Conservation (phyloP, 1,284 basidiomycete species). For the Mrakiaceae sp. region DNA sequence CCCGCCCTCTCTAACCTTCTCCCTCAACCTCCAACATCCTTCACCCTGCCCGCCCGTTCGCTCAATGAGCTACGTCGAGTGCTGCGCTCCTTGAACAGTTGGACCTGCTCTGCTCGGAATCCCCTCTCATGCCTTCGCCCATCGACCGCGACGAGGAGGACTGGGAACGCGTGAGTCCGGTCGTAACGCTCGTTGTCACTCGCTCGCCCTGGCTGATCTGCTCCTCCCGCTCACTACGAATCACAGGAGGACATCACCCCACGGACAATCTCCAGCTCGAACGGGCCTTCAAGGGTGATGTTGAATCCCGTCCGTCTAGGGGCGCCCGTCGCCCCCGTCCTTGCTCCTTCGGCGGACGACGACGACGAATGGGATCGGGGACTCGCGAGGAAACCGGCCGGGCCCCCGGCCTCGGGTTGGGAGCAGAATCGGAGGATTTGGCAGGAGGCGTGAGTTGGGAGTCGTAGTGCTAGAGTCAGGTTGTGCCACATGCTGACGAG, state of each 20-base stretch:
- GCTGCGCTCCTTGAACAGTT: too few species aligned
- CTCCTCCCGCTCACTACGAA: neutral
- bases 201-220: neutral
- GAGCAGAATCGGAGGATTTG: slow-evolving; percentile 27
- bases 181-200: neutral
- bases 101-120: neutral
- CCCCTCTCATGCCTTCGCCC: neutral
- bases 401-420: slow-evolving; percentile 10
- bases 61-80: too few species aligned
- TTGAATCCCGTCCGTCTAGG: too few species aligned
- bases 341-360: slow-evolving; percentile 7
- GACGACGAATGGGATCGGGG: slow-evolving; percentile 27
- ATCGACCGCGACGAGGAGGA: neutral
- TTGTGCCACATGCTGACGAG: neutral
- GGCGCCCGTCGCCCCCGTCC: neutral
- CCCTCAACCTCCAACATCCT: too few species aligned
- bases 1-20: too few species aligned
- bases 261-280: too few species aligned
- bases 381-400: neutral
- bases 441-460: slow-evolving; percentile 27
- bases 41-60: too few species aligned
- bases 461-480: neutral
- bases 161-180: neutral
- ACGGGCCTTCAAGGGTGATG: too few species aligned
- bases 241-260: too few species aligned